Conservation (phyloP, 202 grass and related monocot species). For the Setaria italica region DNA sequence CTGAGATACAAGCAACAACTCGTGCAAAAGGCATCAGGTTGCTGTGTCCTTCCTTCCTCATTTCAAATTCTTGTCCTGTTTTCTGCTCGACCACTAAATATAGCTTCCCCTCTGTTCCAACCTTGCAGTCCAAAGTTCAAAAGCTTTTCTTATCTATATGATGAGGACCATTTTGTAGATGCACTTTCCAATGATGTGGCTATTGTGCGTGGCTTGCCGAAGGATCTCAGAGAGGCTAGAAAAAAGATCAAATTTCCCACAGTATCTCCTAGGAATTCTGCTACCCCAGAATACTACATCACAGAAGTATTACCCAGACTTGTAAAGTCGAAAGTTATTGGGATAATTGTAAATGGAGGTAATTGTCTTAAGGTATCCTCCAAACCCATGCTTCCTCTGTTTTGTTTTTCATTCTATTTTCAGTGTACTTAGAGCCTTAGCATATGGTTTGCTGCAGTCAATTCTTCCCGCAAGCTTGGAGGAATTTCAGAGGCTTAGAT, state of each 20-base stretch:
- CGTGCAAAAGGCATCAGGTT: constrained; percentile 96
- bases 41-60: constrained; percentile 37
- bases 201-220: constrained; percentile 79
- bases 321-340: constrained; percentile 87
- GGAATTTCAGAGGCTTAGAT: constrained; percentile 95
- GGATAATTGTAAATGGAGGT: constrained; percentile 87
- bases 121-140: constrained; percentile 85
- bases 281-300: constrained; percentile 78
- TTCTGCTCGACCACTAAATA: constrained; percentile 36
- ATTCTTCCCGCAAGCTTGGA: constrained; percentile 76
- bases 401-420: constrained; percentile 32
- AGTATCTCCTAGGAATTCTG: constrained; percentile 74
- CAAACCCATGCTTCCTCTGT: constrained; percentile 33
- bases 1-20: constrained; percentile 92
- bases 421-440: constrained; percentile 34
- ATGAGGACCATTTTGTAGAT: constrained; percentile 92
- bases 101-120: constrained; percentile 33
- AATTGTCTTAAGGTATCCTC: constrained; percentile 91
- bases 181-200: constrained; percentile 79
- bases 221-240: constrained; percentile 83
- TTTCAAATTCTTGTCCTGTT: constrained; percentile 29
- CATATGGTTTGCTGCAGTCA: constrained; percentile 60
- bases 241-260: constrained; percentile 97
- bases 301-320: constrained; percentile 82
- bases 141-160: constrained; percentile 96